Evolutionary conservation across 2,329 filamentous ascomycete species (phyloP).

Genomic region (Colletotrichum brevisporum): DNA sequence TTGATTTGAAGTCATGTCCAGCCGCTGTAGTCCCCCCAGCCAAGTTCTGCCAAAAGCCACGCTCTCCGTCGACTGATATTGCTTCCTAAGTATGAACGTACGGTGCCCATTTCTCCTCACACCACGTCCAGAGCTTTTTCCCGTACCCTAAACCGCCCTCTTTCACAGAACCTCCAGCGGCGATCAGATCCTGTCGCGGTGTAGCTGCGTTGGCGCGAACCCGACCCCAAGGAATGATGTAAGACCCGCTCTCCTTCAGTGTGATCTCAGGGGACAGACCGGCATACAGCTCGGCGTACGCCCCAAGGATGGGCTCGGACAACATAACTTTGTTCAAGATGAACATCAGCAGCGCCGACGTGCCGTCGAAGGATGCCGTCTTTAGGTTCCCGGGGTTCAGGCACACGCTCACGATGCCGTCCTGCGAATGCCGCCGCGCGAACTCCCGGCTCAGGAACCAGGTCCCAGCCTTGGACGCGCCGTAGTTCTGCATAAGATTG

Average conservation of each 20-base stretch:
- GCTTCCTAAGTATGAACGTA: neutral
- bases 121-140: slow-evolving; percentile 9
- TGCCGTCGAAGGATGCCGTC: slow-evolving; percentile 44
- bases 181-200: slow-evolving; percentile 11
- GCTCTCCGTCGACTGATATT: too few species aligned
- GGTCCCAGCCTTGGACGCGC: slow-evolving; percentile 53
- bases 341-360: slow-evolving; percentile 19
- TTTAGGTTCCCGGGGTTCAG: slow-evolving; percentile 54
- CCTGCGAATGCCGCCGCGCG: slow-evolving; percentile 44
- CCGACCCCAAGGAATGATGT: slow-evolving; percentile 49
- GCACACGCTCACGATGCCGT: slow-evolving; percentile 48
- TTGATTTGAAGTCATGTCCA: neutral
- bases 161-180: neutral
- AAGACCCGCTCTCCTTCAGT: slow-evolving; percentile 47
- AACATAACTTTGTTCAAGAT: slow-evolving; percentile 45
- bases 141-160: neutral
- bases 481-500: slow-evolving; percentile 48
- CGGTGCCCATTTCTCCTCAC: slow-evolving; percentile 17
- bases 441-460: slow-evolving; percentile 51
- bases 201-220: slow-evolving; percentile 34
- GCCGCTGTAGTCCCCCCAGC: too few species aligned
- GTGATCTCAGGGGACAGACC: slow-evolving; percentile 55
- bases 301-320: slow-evolving; percentile 51
- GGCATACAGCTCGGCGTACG: slow-evolving; percentile 58
- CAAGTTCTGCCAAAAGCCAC: too few species aligned